A percentile compares a stretch with the other conserved stretches of the same genome.
These are phyloP conservation scores for Crithidia fasciculata DNA, from an alignment of 208 protist species.

Conservation along the genomic window DNA sequence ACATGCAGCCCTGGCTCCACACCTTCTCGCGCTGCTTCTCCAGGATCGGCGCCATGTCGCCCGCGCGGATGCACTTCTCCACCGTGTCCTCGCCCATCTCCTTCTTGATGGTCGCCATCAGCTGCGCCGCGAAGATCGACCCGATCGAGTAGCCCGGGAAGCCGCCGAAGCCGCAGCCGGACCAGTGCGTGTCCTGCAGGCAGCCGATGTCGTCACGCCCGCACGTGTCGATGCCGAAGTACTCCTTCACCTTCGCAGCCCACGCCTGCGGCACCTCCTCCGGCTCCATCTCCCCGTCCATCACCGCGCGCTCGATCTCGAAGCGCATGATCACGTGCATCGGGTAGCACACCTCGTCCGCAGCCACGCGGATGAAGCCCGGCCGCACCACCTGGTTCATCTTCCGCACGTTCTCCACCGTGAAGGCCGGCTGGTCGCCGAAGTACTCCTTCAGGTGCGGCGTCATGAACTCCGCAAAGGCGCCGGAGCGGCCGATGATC, in stretches of 20 bases:
- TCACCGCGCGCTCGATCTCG: neutral
- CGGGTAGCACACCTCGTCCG: neutral
- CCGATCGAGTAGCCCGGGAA: neutral
- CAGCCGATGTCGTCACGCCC: neutral
- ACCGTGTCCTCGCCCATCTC: neutral
- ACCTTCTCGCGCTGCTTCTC: neutral
- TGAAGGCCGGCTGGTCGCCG: neutral
- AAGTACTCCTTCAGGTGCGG: neutral
- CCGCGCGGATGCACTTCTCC: neutral
- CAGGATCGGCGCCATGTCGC: neutral
- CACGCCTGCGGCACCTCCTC: neutral
- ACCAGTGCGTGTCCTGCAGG: neutral
- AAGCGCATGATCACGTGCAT: neutral
- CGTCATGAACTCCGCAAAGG: neutral
- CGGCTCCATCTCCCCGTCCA: constrained; percentile 16
- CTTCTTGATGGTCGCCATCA: neutral
- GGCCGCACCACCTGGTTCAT: neutral
- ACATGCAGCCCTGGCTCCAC: neutral
- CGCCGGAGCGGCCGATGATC: neutral
- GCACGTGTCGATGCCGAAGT: neutral
- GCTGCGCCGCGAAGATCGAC: neutral
- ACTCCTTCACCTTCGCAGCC: neutral
- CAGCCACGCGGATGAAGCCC: neutral
- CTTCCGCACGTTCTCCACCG: neutral
- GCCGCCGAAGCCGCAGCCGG: neutral